Evolutionary conservation across 2,329 filamentous ascomycete genomes (phyloP).

Genomic region (Curvularia sp.): DNA sequence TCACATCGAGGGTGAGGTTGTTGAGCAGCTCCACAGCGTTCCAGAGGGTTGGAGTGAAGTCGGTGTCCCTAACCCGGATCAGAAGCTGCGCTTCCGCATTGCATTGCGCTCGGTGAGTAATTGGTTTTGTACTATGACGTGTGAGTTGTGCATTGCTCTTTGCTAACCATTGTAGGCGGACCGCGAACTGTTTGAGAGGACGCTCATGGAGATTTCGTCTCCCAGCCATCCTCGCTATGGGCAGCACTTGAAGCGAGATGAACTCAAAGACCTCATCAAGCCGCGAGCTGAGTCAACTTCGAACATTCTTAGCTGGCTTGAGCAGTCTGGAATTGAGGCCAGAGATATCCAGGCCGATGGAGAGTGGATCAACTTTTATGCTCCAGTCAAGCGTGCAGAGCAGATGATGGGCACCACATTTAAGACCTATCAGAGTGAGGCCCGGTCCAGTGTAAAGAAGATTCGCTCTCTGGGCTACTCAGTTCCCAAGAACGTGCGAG

Average conservation of each 20-base stretch:
- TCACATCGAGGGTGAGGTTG: slow-evolving; percentile 38
- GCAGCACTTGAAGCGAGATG: slow-evolving; percentile 66
- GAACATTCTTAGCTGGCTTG: slow-evolving; percentile 64
- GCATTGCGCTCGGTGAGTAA: slow-evolving; percentile 49
- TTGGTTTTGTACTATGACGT: neutral
- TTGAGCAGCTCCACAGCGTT: slow-evolving; percentile 44
- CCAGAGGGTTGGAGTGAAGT: slow-evolving; percentile 50
- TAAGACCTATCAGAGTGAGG: slow-evolving; percentile 61
- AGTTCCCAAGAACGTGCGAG: slow-evolving; percentile 63
- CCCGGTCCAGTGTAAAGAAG: slow-evolving; percentile 52
- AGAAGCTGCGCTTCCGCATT: slow-evolving; percentile 50
- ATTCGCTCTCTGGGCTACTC: slow-evolving; percentile 68
- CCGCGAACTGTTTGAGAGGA: slow-evolving; percentile 62
- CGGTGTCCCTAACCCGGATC: slow-evolving; percentile 40
- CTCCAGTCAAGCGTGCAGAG: slow-evolving; percentile 61
- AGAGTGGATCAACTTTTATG: slow-evolving; percentile 69
- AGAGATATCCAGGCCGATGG: slow-evolving; percentile 59
- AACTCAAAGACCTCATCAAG: slow-evolving; percentile 63
- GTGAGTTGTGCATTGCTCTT: neutral
- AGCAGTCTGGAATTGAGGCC: slow-evolving; percentile 57
- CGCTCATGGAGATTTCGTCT: slow-evolving; percentile 67
- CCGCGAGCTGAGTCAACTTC: slow-evolving; percentile 59
- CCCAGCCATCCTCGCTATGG: slow-evolving; percentile 67
- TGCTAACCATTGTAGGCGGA: slow-evolving; percentile 55
- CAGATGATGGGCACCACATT: slow-evolving; percentile 65